Evolutionary conservation across 2,329 filamentous ascomycete genomes (phyloP).

Genomic region (Pyrenophora teres): DNA sequence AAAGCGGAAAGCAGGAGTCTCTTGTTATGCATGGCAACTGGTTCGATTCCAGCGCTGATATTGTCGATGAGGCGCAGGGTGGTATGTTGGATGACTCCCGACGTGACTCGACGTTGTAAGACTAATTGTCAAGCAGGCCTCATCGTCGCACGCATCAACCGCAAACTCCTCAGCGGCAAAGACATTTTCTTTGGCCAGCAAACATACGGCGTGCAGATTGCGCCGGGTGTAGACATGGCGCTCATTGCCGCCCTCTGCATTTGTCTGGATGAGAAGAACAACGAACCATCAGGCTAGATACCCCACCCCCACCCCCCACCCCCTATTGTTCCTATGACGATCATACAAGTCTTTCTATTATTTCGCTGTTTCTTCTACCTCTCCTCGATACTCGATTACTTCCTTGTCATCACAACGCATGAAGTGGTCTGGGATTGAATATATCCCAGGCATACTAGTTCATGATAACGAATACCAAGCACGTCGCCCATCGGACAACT

Average conservation of each 20-base stretch:
- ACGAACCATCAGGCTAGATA: conserved; percentile 4
- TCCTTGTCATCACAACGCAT: no score
- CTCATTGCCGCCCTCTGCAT: conserved; percentile 70
- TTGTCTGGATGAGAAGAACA: conserved; percentile 63
- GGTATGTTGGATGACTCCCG: conserved; percentile 16
- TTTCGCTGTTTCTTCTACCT: no score
- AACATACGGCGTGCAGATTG: conserved; percentile 67
- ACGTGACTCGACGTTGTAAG: no score
- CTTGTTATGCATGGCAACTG: conserved; percentile 65
- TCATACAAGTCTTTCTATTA: no score
- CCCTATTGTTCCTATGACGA: no score
- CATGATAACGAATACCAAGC: no score
- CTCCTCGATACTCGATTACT: no score
- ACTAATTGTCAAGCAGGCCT: conserved; percentile 32
- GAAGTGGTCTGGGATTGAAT: no score
- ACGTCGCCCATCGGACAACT: no score
- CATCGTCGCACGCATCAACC: conserved; percentile 63
- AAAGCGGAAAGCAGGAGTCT: conserved; percentile 30
- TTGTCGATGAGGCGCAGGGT: conserved; percentile 56
- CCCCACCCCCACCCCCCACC: no score
- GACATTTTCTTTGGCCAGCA: conserved; percentile 66
- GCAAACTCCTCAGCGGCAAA: conserved; percentile 62
- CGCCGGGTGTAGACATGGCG: conserved; percentile 68
- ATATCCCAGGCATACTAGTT: no score
- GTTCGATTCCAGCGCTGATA: conserved; percentile 62